Evolutionary conservation across 2,329 filamentous ascomycete genomes (phyloP), one percentile per base, ranked within the genome.

Genomic region (Colletotrichum echinochloae): DNA sequence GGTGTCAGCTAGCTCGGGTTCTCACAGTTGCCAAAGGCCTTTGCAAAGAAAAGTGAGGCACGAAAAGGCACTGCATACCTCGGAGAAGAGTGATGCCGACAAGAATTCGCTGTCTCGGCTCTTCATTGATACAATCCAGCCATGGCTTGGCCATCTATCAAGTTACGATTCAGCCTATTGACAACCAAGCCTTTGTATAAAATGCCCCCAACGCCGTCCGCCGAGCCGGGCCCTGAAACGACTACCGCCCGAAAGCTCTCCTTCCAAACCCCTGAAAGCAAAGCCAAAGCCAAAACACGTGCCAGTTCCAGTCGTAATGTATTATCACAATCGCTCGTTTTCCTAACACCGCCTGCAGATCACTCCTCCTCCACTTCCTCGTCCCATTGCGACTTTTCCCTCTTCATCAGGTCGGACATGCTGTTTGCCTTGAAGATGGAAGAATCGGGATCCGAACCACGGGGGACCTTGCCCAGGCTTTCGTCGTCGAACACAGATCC

Each of bases 401-500:
- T 87, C 82, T 92, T 91, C 76, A 95, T 87, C 65, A 93, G 86
- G 72, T 90, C 87, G 20, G 87, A 87, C 93, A 98, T 95, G 69
- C 88, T 85, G 6, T 86, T 87, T 3, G 90, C 83, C 73, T 91
- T 91, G 81, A 97, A 98, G 66, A 98, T 92, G 41, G 85, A 87
- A 76, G 87, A 91, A 61, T 82, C 84, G 1, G 89, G 88, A 69
- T 96, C 91, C 1, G 85, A 83, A 28, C 79, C 82, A 1, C 90
- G 84, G 20, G 94, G 94, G 51, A 98, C 91, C 65, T 87, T 89
- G 72, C 88, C 89, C 44, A 94, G 87, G 75, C 90, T 91, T 75
- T 95, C 94, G 75, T 93, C 93, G 72, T 95, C 91, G 76, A 99
- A 97, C 0, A 98, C 94, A 0, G 94, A 92, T 0, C 94, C 94